Evolutionary conservation across 164 flowering plant species (phyloP).

Genomic region (Berberis thunbergii): DNA sequence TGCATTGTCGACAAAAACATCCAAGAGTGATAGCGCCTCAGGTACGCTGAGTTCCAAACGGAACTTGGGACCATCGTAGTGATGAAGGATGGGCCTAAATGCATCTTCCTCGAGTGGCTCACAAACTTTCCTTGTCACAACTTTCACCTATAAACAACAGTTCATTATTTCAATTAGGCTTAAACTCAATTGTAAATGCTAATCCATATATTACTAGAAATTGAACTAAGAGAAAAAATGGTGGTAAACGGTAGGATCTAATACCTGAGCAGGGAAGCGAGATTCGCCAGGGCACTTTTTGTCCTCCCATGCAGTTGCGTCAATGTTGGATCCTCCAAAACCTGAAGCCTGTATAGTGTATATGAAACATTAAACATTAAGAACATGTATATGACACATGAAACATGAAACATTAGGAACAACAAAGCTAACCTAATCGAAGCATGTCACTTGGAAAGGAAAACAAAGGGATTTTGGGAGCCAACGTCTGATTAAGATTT

Average conservation of each 20-base stretch:
- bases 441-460: too few relatives aligned
- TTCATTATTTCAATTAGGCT: not conserved
- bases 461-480: too few relatives aligned
- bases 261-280: conserved; percentile 98
- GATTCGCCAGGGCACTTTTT: conserved; percentile 88
- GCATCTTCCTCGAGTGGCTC: conserved; percentile 21
- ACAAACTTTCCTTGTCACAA: conserved; percentile 12
- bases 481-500: too few relatives aligned
- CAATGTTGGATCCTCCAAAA: conserved; percentile 97
- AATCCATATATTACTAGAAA: too few relatives aligned
- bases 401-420: not conserved
- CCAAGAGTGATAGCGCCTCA: conserved; percentile 19
- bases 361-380: not conserved
- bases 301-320: conserved; percentile 95
- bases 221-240: too few relatives aligned
- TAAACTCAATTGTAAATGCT: too few relatives aligned
- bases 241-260: not conserved
- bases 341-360: conserved; percentile 66
- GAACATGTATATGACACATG: not conserved
- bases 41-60: conserved; percentile 20
- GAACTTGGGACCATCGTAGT: conserved; percentile 27
- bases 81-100: conserved; percentile 25
- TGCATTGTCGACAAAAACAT: conserved; percentile 5
- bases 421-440: not conserved
- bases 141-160: conserved; percentile 11